These are phyloP conservation scores for Trifolium pratense DNA, from an alignment of 306 rosid genomes.

Conservation along the genomic window DNA sequence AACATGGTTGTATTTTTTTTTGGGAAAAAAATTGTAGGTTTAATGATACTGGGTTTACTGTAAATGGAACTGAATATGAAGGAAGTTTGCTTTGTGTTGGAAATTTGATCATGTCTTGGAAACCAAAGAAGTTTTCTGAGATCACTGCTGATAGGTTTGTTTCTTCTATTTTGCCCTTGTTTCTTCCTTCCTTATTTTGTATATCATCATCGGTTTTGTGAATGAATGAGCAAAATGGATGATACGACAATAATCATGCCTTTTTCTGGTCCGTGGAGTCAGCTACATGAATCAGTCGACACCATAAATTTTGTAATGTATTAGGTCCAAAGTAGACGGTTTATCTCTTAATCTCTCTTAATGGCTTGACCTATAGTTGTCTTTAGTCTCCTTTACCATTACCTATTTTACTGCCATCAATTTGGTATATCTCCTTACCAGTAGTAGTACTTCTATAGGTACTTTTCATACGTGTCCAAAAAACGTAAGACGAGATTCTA, in stretches of 20 bases:
- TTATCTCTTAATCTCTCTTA: neutral
- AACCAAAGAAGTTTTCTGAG: slow-evolving; percentile 71
- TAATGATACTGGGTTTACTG: slow-evolving; percentile 78
- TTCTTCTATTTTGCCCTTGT: neutral
- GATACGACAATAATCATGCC: neutral
- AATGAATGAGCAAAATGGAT: neutral
- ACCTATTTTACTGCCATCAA: neutral
- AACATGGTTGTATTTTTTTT: too few relatives aligned
- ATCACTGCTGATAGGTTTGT: slow-evolving; percentile 79
- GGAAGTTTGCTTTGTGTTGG: slow-evolving; percentile 95
- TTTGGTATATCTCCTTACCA: neutral
- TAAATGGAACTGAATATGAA: slow-evolving; percentile 79
- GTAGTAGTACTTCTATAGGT: neutral
- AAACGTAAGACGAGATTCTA: neutral
- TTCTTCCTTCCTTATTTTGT: neutral
- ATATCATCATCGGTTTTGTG: slow-evolving; percentile 2
- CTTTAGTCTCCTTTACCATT: neutral
- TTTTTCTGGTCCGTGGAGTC: neutral
- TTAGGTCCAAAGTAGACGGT: neutral
- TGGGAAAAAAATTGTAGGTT: slow-evolving; percentile 50
- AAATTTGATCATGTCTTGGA: slow-evolving; percentile 85
- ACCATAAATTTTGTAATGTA: neutral
- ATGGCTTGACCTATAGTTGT: neutral
- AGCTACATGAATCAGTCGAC: neutral
- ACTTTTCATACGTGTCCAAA: neutral